phyloP scores from a whole-genome alignment of 148 eudicot genomes.

The Beta vulgaris region DNA sequence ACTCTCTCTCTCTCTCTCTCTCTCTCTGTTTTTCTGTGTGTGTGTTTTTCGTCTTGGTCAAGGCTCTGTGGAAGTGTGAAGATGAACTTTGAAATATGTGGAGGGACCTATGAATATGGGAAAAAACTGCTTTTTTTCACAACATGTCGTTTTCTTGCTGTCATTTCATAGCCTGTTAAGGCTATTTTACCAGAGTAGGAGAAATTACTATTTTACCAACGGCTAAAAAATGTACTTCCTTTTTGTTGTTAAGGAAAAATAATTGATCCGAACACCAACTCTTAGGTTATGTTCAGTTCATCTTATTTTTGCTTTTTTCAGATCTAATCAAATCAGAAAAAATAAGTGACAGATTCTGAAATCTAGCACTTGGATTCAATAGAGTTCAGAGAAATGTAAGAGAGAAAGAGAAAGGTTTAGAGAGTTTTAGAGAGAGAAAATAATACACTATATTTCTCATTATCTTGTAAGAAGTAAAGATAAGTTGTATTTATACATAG shows the following conservation, averaged over 20 bases:
- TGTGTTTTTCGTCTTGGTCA: conserved; percentile 6
- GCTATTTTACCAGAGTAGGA: conserved; percentile 11
- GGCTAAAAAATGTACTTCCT: conserved; percentile 22
- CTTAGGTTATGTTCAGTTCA: too few species aligned
- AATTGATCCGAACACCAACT: too few species aligned
- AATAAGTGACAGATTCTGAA: too few species aligned
- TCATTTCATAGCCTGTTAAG: conserved; percentile 15
- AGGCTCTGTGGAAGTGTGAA: neutral
- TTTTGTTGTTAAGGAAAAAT: conserved; percentile 2
- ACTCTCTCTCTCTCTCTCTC: neutral
- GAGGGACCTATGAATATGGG: neutral
- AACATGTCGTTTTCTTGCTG: neutral
- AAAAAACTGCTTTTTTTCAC: neutral
- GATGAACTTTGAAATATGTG: conserved; percentile 7
- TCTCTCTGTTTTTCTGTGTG: neutral
- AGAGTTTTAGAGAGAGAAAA: too few species aligned
- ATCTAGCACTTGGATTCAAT: too few species aligned
- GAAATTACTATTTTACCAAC: conserved; percentile 17
- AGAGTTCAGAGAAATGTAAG: too few species aligned
- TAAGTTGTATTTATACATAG: too few species aligned
- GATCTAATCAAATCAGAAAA: too few species aligned
- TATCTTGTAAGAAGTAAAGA: too few species aligned
- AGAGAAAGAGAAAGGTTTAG: too few species aligned
- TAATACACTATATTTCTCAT: too few species aligned
- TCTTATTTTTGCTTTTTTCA: too few species aligned